Evolutionary conservation across 192 early-diverging fungal species (phyloP).

Genomic region (Backusella luteola): DNA sequence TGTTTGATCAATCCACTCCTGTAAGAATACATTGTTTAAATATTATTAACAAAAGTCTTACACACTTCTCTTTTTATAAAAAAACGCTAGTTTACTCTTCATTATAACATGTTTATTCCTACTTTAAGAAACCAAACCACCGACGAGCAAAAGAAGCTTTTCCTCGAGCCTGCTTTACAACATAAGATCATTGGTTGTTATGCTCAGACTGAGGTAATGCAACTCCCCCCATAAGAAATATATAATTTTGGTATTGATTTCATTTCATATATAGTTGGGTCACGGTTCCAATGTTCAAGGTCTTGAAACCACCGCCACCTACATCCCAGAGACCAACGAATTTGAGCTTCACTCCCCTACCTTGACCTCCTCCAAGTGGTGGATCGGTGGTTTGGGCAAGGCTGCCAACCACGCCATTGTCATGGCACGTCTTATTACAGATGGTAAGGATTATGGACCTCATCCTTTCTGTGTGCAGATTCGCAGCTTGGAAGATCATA

Average conservation of each 20-base stretch:
- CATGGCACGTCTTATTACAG: slow-evolving; percentile 75
- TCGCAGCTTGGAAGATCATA: slow-evolving; percentile 71
- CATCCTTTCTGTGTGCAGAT: slow-evolving; percentile 82
- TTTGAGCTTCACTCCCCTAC: slow-evolving; percentile 83
- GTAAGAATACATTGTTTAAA: slow-evolving; percentile 20
- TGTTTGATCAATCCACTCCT: slow-evolving; percentile 63
- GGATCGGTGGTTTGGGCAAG: slow-evolving; percentile 81
- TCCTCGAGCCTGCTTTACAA: slow-evolving; percentile 66
- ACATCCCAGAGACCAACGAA: slow-evolving; percentile 78
- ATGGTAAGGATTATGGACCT: slow-evolving; percentile 74
- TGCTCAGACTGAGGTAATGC: slow-evolving; percentile 67
- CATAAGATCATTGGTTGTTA: slow-evolving; percentile 86
- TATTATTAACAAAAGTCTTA: neutral
- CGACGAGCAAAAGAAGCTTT: slow-evolving; percentile 76
- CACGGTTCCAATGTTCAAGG: slow-evolving; percentile 88
- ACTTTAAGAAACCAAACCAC: slow-evolving; percentile 71
- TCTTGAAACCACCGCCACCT: slow-evolving; percentile 86
- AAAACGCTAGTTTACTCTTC: slow-evolving; percentile 59
- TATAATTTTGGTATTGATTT: too few relatives aligned
- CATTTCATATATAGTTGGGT: slow-evolving; percentile 18
- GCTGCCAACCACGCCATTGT: slow-evolving; percentile 83
- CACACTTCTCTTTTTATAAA: neutral
- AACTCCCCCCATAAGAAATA: too few relatives aligned
- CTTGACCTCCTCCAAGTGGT: slow-evolving; percentile 83
- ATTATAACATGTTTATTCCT: slow-evolving; percentile 83